phyloP scores from a whole-genome alignment of 2,329 filamentous ascomycete species.

The Alternaria novae-zelandiae region DNA sequence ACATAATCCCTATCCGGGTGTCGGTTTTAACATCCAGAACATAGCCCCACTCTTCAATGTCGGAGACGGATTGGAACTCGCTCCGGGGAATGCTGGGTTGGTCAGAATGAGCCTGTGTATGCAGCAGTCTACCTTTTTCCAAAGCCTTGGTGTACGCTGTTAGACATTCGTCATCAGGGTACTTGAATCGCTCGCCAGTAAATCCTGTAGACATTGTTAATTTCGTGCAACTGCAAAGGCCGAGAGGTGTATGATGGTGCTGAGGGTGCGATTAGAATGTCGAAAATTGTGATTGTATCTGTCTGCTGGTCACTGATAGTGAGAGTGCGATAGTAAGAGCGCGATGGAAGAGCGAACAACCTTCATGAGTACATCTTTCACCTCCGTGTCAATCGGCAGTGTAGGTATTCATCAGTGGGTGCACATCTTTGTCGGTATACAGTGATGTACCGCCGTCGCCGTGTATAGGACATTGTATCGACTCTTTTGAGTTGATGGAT shows the following conservation, averaged over 20 bases:
- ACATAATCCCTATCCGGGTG: not conserved
- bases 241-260: not conserved
- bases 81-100: not conserved
- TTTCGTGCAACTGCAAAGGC: not conserved
- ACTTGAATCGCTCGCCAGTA: not conserved
- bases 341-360: not conserved
- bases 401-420: accelerated
- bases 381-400: not conserved
- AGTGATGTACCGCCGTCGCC: not conserved
- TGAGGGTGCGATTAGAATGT: not conserved
- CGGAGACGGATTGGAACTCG: not conserved
- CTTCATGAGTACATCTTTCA: not conserved
- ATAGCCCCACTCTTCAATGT: not conserved
- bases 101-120: not conserved
- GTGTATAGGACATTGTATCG: not conserved
- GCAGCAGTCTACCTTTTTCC: not conserved
- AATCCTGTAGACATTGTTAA: not conserved
- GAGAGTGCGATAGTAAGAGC: not conserved
- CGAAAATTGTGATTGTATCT: not conserved
- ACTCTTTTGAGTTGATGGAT: not conserved
- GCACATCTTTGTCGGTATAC: not conserved
- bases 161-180: not conserved
- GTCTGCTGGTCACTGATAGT: not conserved
- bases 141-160: not conserved
- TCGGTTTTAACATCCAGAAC: not conserved